Evolutionary conservation across 331 rosid genomes (phyloP).

Genomic region (Cydonia oblonga): DNA sequence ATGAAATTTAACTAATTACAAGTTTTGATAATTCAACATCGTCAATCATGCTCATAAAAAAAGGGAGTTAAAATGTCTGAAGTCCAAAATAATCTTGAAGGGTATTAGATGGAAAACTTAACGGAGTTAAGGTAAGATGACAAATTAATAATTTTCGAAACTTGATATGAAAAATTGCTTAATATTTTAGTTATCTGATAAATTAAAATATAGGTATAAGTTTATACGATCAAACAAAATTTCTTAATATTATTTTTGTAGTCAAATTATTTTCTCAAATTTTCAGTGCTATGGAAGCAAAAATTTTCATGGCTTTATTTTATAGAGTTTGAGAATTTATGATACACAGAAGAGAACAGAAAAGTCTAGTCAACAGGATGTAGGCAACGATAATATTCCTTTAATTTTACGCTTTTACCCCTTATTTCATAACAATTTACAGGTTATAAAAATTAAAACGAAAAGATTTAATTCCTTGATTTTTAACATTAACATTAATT

Average conservation of each 20-base stretch:
- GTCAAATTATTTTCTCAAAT: constrained; percentile 20
- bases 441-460: constrained; percentile 2
- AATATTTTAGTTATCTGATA: too few relatives aligned
- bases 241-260: background rate
- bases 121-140: too few relatives aligned
- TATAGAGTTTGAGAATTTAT: constrained; percentile 18
- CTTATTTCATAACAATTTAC: constrained; percentile 4
- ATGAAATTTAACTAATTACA: too few relatives aligned
- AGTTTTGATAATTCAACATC: too few relatives aligned
- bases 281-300: constrained; percentile 6
- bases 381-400: constrained; percentile 43
- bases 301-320: constrained; percentile 10
- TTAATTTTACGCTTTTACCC: background rate
- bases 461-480: background rate
- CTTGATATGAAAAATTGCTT: too few relatives aligned
- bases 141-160: too few relatives aligned
- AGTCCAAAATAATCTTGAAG: too few relatives aligned
- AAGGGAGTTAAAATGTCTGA: too few relatives aligned
- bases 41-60: too few relatives aligned
- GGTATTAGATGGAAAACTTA: too few relatives aligned
- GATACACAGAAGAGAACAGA: constrained; percentile 15
- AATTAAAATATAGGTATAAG: too few relatives aligned
- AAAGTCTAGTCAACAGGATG: constrained; percentile 58
- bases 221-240: too few relatives aligned
- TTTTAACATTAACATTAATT: background rate